A percentile compares a stretch with the other conserved stretches of the same genome.
Conservation (phyloP, 306 rosid genomes). For the Acacia melanoxylon region DNA sequence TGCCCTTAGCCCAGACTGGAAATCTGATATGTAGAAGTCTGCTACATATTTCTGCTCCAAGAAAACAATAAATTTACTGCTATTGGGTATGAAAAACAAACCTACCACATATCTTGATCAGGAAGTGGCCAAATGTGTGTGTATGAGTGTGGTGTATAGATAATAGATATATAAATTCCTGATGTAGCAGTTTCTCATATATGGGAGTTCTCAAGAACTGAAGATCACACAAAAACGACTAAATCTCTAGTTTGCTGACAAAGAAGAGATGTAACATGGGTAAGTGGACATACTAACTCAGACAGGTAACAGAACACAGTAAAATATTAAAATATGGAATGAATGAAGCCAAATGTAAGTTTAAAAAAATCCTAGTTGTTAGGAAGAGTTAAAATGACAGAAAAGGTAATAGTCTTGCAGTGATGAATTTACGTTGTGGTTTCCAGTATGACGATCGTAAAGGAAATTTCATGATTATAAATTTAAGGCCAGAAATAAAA, state of each 20-base stretch:
- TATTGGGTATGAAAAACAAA: conserved; percentile 6
- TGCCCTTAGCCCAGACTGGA: conserved; percentile 96
- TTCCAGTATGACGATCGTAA: neutral
- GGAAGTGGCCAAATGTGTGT: neutral
- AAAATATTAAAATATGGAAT: neutral
- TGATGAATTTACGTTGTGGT: neutral
- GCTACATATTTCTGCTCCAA: conserved; percentile 76
- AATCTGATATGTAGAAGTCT: conserved; percentile 93
- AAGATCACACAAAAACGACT: neutral
- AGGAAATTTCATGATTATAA: neutral
- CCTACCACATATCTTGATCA: neutral
- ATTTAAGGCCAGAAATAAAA: neutral
- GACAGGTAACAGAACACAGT: neutral
- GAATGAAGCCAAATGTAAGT: neutral
- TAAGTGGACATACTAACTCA: neutral
- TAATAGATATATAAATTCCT: neutral
- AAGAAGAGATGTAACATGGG: neutral
- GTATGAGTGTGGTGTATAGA: too few species aligned
- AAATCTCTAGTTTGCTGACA: neutral
- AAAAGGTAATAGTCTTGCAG: neutral
- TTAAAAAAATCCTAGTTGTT: neutral
- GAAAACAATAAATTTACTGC: conserved; percentile 27
- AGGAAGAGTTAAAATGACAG: conserved; percentile 12
- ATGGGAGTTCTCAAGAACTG: neutral
- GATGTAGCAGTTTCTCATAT: neutral